Conservation (phyloP, 1,139 yeast species). For the Debaryomycetaceae sp. region DNA sequence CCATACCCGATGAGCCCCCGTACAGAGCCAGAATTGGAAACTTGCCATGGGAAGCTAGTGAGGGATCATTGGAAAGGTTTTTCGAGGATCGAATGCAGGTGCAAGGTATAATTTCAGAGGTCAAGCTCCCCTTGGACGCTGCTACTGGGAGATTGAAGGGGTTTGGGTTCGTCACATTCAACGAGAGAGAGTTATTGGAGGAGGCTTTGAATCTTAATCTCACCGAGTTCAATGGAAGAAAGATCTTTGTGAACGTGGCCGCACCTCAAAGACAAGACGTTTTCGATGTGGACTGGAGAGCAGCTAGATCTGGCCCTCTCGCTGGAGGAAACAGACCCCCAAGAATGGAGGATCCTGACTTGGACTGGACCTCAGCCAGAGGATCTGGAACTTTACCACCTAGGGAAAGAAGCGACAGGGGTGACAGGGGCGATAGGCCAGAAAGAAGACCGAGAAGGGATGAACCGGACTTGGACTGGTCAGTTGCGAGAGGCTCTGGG, state of each 20-base stretch:
- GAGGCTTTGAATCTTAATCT: conserved; percentile 65
- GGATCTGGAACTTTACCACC: conserved; percentile 30
- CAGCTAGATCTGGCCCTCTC: conserved; percentile 36
- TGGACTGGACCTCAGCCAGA: conserved; percentile 57
- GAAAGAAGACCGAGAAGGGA: conserved; percentile 45
- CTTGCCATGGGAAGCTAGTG: conserved; percentile 79
- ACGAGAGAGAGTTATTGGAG: conserved; percentile 62
- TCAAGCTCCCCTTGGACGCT: conserved; percentile 68
- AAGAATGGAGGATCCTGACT: conserved; percentile 41
- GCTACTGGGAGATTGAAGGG: conserved; percentile 69
- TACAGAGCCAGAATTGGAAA: conserved; percentile 84
- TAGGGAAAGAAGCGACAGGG: conserved; percentile 33
- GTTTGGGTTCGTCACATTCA: conserved; percentile 82
- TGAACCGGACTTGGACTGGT: conserved; percentile 61
- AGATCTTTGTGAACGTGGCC: conserved; percentile 82
- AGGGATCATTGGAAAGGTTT: conserved; percentile 62
- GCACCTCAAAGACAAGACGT: conserved; percentile 67
- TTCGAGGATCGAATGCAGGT: conserved; percentile 61
- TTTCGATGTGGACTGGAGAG: conserved; percentile 46
- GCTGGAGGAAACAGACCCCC: conserved; percentile 17
- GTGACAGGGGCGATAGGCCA: conserved; percentile 25
- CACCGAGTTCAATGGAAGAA: conserved; percentile 68
- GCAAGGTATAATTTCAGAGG: conserved; percentile 49
- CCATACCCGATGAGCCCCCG: conserved; percentile 90
- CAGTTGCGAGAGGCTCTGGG: conserved; percentile 33